Percentiles rank a stretch among this genome's conserved stretches.
Evolutionary conservation across 2,329 filamentous ascomycete genomes (phyloP).

Genomic region (Pestalotiopsis sp.): DNA sequence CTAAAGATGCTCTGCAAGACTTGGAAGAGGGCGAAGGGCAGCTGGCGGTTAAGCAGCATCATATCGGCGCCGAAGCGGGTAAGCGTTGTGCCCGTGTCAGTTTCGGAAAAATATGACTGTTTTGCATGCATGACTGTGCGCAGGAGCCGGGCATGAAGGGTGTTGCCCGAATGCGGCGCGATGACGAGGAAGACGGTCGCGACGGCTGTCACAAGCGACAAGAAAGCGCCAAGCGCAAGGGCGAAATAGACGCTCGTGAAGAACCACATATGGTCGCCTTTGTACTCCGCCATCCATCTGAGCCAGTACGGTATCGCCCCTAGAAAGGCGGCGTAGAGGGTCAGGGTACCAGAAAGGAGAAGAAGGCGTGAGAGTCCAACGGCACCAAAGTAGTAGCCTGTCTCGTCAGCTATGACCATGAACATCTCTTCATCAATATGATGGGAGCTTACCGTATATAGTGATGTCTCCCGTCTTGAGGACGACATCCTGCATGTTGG

Average conservation of each 20-base stretch:
- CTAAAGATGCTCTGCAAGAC: neutral
- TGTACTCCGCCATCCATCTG: neutral
- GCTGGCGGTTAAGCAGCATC: neutral
- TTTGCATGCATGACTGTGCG: neutral
- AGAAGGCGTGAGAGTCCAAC: constrained; percentile 25
- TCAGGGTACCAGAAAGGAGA: neutral
- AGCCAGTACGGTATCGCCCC: neutral
- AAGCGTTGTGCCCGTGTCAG: neutral
- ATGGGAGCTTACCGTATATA: constrained; percentile 34
- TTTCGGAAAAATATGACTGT: neutral
- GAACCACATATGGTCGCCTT: neutral
- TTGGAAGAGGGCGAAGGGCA: neutral
- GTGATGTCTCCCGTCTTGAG: constrained; percentile 34
- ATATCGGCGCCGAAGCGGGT: constrained; percentile 2
- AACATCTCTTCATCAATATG: neutral
- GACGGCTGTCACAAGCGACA: neutral
- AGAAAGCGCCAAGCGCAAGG: neutral
- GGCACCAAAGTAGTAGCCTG: constrained; percentile 34
- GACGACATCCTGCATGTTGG: neutral
- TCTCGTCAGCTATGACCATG: neutral
- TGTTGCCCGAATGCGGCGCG: neutral
- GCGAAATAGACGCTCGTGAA: neutral
- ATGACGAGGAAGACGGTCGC: neutral
- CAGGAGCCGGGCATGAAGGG: neutral
- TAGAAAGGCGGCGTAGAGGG: neutral